A percentile compares a stretch with the other conserved stretches of the same genome.
These are phyloP conservation scores for Cercospora sesami DNA, from an alignment of 2,329 filamentous ascomycete species.

Conservation along the genomic window DNA sequence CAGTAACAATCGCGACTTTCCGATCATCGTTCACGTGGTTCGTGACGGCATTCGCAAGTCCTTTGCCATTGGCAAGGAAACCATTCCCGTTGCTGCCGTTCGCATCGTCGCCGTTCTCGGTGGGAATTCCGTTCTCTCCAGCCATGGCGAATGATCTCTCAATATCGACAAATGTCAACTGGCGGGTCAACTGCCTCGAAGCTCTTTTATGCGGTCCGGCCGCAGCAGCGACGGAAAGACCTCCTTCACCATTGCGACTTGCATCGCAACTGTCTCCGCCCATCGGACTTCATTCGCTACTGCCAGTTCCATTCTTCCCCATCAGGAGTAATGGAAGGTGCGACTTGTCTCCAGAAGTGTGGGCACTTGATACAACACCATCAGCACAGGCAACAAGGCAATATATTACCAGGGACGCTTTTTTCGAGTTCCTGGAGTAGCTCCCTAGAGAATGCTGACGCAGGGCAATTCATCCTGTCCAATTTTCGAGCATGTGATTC, in stretches of 20 bases:
- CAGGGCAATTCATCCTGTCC: not conserved
- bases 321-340: not conserved
- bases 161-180: conserved; percentile 6
- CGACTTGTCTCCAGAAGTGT: not conserved
- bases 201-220: not conserved
- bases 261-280: not conserved
- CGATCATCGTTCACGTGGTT: not conserved
- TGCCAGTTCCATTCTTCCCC: not conserved
- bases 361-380: not conserved
- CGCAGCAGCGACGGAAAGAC: not conserved
- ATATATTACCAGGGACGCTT: not conserved
- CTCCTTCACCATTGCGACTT: not conserved
- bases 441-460: not conserved
- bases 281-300: conserved; percentile 4
- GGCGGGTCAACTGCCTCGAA: conserved; percentile 2
- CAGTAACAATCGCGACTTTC: conserved; percentile 45
- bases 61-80: not conserved
- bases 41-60: not conserved
- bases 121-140: not conserved
- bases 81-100: not conserved
- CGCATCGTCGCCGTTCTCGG: not conserved
- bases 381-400: not conserved
- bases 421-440: not conserved
- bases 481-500: not conserved
- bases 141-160: not conserved